Percentiles rank a stretch among this genome's conserved stretches.
Conservation (phyloP, 2,329 filamentous ascomycete species). For the Keithomyces neogunnii region DNA sequence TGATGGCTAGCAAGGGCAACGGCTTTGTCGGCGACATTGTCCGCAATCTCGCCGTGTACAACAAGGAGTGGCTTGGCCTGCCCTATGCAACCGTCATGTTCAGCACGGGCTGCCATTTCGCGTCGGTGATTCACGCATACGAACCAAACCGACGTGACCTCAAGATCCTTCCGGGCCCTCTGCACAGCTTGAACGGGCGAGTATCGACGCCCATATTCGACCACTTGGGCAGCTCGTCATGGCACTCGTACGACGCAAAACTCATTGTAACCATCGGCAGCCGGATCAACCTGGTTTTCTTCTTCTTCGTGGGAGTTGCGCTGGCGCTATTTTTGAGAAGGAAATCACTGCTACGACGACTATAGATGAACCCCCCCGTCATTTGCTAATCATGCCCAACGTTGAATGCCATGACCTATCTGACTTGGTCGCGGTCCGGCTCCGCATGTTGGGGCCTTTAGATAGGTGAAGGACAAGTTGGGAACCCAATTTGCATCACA, state of each 20-base stretch:
- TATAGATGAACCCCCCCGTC: constrained; percentile 4
- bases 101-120: constrained; percentile 33
- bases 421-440: neutral
- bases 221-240: constrained; percentile 32
- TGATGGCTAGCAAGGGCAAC: constrained; percentile 28
- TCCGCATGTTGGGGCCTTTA: neutral
- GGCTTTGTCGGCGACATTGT: constrained; percentile 25
- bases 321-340: constrained; percentile 12
- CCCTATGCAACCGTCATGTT: constrained; percentile 34
- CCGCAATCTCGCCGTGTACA: constrained; percentile 22
- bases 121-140: constrained; percentile 30
- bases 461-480: neutral
- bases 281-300: constrained; percentile 8
- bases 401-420: neutral
- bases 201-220: constrained; percentile 31
- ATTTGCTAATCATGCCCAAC: neutral
- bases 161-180: constrained; percentile 26
- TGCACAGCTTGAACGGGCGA: constrained; percentile 30
- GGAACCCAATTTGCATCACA: neutral
- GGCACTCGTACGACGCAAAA: constrained; percentile 29
- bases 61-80: constrained; percentile 28
- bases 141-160: constrained; percentile 22
- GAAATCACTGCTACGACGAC: constrained; percentile 11
- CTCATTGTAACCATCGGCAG: constrained; percentile 12
- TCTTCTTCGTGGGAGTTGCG: constrained; percentile 13